Evolutionary conservation across 805 yeast species (phyloP), one percentile per base, ranked within the genome.

Genomic region (Groenewaldozyma tartarivorans): DNA sequence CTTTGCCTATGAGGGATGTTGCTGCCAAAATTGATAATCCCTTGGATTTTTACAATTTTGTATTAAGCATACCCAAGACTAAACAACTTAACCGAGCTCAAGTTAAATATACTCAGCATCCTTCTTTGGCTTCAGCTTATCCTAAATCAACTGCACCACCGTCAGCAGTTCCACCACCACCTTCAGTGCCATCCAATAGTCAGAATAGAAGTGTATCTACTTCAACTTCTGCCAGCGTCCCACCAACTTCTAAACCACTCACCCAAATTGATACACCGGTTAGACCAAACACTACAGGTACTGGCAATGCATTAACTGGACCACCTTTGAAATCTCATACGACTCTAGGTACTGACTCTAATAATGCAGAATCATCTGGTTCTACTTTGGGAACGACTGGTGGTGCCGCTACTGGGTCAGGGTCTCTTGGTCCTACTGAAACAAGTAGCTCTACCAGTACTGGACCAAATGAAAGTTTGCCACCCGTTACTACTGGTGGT

Each of bases 11-110:
- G 83, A 81, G 79, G 53, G 64, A 73, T 4, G 67, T 84, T 49
- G 94, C 95, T 0, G 67, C 80, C 11, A 71, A 81, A 19, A 75
- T 88, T 39, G 92, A 86, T 56, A 81, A 81, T 58, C 96, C 88
- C 54, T 76, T 71, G 53, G 95, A 86, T 57, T 67, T 90, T 41
- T 84, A 80, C 63, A 71, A 75, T 34, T 84, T 75, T 54, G 67
- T 90, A 40, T 54, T 76, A 48, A 50, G 48, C 6, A 53, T 58
- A 29, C 58, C 62, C 22, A 46, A 48, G 32, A 37, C 49, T 15
- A 47, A 44, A 34, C 45, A 47, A 39, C 54, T 63, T 24, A 62
- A 62, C 42, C 48, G 67, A 13, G 50, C 58, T n/a, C 54, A 52
- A 16, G 54, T 56, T 26, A 38, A 46, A 27, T 61, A 57, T 46